Evolutionary conservation across 208 protist genomes (phyloP), one percentile per base, ranked within the genome.

Genomic region (Lotmaria passim): DNA sequence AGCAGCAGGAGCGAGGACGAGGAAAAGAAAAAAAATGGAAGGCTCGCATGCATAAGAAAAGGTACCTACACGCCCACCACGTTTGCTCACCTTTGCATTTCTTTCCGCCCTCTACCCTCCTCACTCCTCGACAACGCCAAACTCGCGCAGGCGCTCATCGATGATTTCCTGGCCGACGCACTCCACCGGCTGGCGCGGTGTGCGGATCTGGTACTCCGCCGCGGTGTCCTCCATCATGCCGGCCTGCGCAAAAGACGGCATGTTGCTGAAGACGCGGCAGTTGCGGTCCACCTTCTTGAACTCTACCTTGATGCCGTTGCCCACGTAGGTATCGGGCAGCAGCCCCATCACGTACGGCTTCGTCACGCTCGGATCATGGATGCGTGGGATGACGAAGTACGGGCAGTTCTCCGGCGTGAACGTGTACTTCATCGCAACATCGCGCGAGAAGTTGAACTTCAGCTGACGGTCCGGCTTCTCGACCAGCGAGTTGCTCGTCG

Each of bases 371-470:
- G 58, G 64, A 65, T 94, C 83, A 58, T 91, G 84, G 31, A 94
- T 82, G 52, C 89, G 83, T 0, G 89, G 89, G 21, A 92, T 66
- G 23, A 94, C 79, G 64, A 81, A 89, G 76, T 92, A 94, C n/a
- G 89, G 89, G 65, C 66, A 78, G 65, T 85, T 55, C 68, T 91
- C 80, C 23, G 88, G 88, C 23, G 75, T 47, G 71, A 94, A 91
- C 19, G 79, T 87, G 67, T 87, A 89, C 63, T 77, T 63, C 61
- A 91, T 69, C 47, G 85, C 88, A 3, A 91, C 85, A 38, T 91
- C 85, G 39, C 88, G 79, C 39, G 82, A 76, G 70, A 91, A 94
- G 79, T 89, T 89, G 69, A 91, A 91, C 75, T 85, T 87, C 34
- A 94, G 72, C 60, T 86, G 81, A 23, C 73, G 74, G 53, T 87